Evolutionary conservation across 768 basidiomycete genomes (phyloP), one percentile per base, ranked within the genome.

Genomic region (Sporobolomyces pararoseus): DNA sequence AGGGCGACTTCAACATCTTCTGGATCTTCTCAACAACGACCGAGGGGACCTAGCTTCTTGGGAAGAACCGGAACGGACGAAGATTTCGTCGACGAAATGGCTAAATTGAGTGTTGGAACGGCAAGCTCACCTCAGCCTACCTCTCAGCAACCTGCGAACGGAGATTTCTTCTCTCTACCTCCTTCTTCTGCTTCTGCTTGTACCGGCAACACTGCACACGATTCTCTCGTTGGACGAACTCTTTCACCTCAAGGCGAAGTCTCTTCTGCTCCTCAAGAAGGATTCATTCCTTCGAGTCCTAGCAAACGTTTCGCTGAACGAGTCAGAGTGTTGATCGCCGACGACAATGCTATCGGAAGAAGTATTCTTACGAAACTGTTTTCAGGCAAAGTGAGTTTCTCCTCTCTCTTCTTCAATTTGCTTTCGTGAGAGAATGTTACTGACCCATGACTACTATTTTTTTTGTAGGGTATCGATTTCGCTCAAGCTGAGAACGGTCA

Each of bases 311-410:
- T 49, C 25, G 59, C 59, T 2, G 59, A 61, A 32, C 59, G 46
- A 7, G 59, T 61, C 3, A 31, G 46, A 34, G 59, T 61, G 23
- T 29, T 61, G 17, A 47, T 61, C 44, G 59, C 70, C 6, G 71
- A 72, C 25, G 71, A 72, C 59, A 72, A 72, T 29, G 51, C 37
- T 16, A 65, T 72, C 49, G 66, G 44, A 1, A 46, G 58, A 57
- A 65, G 59, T 44, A 65, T 72, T 29, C 17, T 61, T 3, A 47
- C 59, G 59, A 70, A 70, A 37, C 53, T 70, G 25, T 65, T 70
- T 16, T 23, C 37, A 14, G 64, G 64, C 42, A 70, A 70, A 53
- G 59, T 61, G 44, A 49, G 59, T 19, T 19, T 25, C 29, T 34
- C 10, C 23, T 23, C 21, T 23, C 46, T 47, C 46, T 47, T 13